A percentile compares a stretch with the other conserved stretches of the same genome.
Conservation (phyloP, 305 asterid species). For the Petunia hybrid region DNA sequence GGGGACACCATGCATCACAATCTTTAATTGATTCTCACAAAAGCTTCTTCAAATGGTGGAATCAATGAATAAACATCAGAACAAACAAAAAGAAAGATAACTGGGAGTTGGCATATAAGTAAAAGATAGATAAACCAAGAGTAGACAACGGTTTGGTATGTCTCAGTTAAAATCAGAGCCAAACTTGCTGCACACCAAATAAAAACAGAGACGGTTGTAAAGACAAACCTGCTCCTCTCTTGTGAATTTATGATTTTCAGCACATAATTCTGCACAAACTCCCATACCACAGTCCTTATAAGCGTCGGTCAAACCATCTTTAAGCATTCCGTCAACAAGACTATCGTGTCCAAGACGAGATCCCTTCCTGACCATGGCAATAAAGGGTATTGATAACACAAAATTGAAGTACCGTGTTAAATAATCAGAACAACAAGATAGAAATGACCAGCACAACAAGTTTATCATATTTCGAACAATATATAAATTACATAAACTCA, state of each 20-base stretch:
- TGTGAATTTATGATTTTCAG: conserved; percentile 77
- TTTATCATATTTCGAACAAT: neutral
- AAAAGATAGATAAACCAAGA: neutral
- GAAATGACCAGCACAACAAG: conserved; percentile 8
- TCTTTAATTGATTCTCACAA: conserved; percentile 3
- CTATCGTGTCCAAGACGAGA: conserved; percentile 98
- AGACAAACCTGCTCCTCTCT: conserved; percentile 91
- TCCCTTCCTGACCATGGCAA: conserved; percentile 75
- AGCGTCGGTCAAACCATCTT: conserved; percentile 99
- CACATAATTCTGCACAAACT: conserved; percentile 96
- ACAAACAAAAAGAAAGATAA: neutral
- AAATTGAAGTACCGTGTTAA: conserved; percentile 10
- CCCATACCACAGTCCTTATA: conserved; percentile 96
- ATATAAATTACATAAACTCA: neutral
- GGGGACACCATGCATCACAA: neutral
- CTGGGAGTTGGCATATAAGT: neutral
- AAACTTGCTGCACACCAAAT: neutral
- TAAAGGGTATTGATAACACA: conserved; percentile 21
- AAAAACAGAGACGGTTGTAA: neutral
- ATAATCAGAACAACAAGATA: neutral
- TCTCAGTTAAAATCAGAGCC: neutral
- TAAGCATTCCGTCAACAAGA: conserved; percentile 97
- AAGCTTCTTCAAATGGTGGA: conserved; percentile 20
- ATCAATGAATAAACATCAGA: neutral
- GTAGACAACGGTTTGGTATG: neutral